phyloP scores from a whole-genome alignment of 2,329 filamentous ascomycete species.

The Sphaceloma murrayae region DNA sequence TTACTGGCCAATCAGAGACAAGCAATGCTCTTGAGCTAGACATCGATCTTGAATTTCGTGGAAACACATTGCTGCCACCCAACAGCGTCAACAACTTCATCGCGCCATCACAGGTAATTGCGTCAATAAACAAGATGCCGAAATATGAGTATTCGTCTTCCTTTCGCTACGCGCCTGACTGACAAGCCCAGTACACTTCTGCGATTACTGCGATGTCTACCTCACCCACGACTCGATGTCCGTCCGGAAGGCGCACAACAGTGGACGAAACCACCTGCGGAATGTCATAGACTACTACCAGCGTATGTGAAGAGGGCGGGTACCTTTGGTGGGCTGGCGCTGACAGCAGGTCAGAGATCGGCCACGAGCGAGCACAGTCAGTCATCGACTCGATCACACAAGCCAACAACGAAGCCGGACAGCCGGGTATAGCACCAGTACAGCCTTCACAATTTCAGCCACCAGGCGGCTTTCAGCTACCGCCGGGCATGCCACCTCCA shows the following conservation, averaged over 20 bases:
- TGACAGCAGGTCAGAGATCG: constrained; percentile 62
- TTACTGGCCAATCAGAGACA: neutral
- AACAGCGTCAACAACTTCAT: too few relatives aligned
- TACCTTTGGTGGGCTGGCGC: neutral
- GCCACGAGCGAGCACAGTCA: constrained; percentile 94
- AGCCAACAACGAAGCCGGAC: constrained; percentile 89
- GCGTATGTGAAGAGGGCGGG: constrained; percentile 44
- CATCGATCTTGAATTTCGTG: neutral
- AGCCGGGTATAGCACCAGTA: constrained; percentile 50
- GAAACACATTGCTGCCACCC: neutral
- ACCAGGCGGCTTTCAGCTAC: constrained; percentile 17
- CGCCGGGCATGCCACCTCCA: constrained; percentile 30
- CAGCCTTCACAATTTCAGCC: constrained; percentile 21
- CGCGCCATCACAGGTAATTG: neutral
- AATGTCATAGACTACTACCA: constrained; percentile 99
- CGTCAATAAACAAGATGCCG: constrained; percentile 19
- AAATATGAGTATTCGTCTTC: constrained; percentile 22
- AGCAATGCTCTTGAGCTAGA: neutral
- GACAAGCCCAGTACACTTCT: constrained; percentile 22
- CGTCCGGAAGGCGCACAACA: constrained; percentile 97
- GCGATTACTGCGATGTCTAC: constrained; percentile 99
- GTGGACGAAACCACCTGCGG: constrained; percentile 87
- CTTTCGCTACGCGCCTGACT: constrained; percentile 11
- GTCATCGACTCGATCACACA: constrained; percentile 97
- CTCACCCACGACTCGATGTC: constrained; percentile 99